Percentiles rank a stretch among this genome's conserved stretches.
phyloP scores from a whole-genome alignment of 169 alveolate genomes.

The Plasmodium fragile region DNA sequence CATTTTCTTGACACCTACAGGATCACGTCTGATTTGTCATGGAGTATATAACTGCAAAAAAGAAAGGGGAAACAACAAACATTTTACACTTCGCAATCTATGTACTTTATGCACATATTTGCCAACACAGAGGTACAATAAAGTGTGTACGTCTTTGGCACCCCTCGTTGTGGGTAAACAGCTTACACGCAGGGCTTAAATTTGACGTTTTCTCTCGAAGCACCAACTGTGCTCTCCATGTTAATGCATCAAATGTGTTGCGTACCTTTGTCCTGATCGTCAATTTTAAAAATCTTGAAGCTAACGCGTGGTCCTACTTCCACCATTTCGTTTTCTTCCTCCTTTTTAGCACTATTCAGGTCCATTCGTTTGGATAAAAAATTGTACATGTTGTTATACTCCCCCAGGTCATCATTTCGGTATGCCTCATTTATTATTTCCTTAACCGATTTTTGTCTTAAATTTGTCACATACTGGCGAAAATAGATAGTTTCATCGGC shows the following conservation, averaged over 20 bases:
- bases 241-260: neutral
- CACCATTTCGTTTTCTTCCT: slow-evolving; percentile 24
- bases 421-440: slow-evolving; percentile 59
- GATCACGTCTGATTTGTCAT: slow-evolving; percentile 7
- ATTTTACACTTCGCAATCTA: neutral
- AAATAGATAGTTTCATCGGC: slow-evolving; percentile 59
- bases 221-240: neutral
- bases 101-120: neutral
- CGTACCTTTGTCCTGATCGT: slow-evolving; percentile 74
- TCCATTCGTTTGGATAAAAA: slow-evolving; percentile 23
- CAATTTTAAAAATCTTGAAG: slow-evolving; percentile 42
- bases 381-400: slow-evolving; percentile 28
- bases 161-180: neutral
- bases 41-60: slow-evolving; percentile 33
- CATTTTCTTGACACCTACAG: neutral
- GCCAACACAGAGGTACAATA: neutral
- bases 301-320: slow-evolving; percentile 75
- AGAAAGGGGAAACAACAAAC: neutral
- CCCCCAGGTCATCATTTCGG: slow-evolving; percentile 1
- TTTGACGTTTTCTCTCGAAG: neutral
- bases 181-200: neutral
- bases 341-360: neutral
- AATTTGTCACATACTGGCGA: slow-evolving; percentile 60
- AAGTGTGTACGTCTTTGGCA: neutral
- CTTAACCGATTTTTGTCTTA: slow-evolving; percentile 8